Base-by-base conservation (phyloP, 202 grass and related monocot genomes). In the Setaria viridis region DNA sequence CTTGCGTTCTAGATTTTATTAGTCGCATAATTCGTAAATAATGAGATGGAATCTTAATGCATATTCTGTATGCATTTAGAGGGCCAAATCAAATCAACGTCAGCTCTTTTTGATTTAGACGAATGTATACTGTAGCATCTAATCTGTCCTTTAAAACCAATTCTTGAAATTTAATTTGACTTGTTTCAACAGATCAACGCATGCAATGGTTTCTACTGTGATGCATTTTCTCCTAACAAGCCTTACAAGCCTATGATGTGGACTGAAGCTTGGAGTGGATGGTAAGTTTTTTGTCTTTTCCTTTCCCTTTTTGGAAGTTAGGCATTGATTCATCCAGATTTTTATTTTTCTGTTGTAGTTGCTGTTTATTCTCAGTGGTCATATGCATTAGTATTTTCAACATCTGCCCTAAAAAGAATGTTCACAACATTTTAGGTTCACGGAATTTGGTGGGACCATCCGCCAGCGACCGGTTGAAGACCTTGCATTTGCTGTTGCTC, bases 191-290 rank as follows among this genome's bases (percentile, higher is more conserved):
- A 99, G 97, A 97, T 99, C 82, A 97, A 99, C 86, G 83, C 97
- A 54, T 99, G 97, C 83, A 99, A 99, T 86, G 97, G 97, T 62
- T 99, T 97, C 77, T 97, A 94, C 72, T 99, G 97, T 85, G 93
- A 99, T 77, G 73, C 91, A 69, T 99, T 99, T 88, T 79, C 94
- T 71, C 94, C 97, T 32, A 99, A 99, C 82, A 76, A 88, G n/a
- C 80, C 92, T 76, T 89, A 91, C 79, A 99, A 99, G 77, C 97
- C 97, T 62, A 90, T 70, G 11, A 99, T 99, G 97, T 99, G 97
- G 97, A 99, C 97, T 58, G 97, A 99, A 94, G 93, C 97, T 92
- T 99, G 97, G 97, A 99, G 90, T 87, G 97, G 93, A 32, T 99
- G 97, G 97, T 99, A 94, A 73, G 45, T 4, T 84, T 84, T 65